Evolutionary conservation across 1,139 yeast species (phyloP).

Genomic region (Sugiyamaella pinicola): DNA sequence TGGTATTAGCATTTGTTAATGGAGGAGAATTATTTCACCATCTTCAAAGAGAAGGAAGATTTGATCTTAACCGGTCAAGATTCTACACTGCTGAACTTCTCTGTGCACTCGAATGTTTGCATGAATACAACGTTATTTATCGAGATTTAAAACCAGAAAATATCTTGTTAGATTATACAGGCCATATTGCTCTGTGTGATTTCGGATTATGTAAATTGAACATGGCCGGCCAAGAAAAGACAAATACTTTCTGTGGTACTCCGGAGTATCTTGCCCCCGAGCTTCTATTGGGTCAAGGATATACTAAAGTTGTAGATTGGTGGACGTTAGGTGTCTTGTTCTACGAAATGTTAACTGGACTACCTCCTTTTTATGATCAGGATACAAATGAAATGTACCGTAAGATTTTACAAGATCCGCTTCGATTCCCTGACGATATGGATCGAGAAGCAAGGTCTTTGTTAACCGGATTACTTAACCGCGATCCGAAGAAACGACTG

Average conservation of each 20-base stretch:
- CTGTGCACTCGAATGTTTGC: constrained; percentile 89
- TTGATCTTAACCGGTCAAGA: constrained; percentile 84
- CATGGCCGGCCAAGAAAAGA: constrained; percentile 85
- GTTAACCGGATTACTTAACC: constrained; percentile 70
- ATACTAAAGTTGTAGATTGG: constrained; percentile 95
- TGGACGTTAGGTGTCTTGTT: constrained; percentile 95
- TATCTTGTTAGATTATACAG: constrained; percentile 88
- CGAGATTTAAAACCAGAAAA: constrained; percentile 96
- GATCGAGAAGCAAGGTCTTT: constrained; percentile 88
- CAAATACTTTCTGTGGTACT: constrained; percentile 95
- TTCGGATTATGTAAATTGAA: constrained; percentile 94
- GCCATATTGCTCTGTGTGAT: constrained; percentile 96
- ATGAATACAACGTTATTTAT: constrained; percentile 87
- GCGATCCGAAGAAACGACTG: constrained; percentile 82
- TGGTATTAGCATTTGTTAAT: constrained; percentile 88
- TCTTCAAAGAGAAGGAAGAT: constrained; percentile 86
- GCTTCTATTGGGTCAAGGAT: constrained; percentile 85
- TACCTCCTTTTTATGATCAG: constrained; percentile 96
- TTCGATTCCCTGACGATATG: constrained; percentile 84
- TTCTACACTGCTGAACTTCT: constrained; percentile 93
- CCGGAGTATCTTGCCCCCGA: constrained; percentile 98
- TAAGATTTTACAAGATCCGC: constrained; percentile 85
- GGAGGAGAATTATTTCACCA: constrained; percentile 98
- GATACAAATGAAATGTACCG: constrained; percentile 93
- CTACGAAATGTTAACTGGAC: constrained; percentile 94